A percentile compares a stretch with the other conserved stretches of the same genome.
Conservation (phyloP, 208 protist genomes). For the Leishmania guyanensis region DNA sequence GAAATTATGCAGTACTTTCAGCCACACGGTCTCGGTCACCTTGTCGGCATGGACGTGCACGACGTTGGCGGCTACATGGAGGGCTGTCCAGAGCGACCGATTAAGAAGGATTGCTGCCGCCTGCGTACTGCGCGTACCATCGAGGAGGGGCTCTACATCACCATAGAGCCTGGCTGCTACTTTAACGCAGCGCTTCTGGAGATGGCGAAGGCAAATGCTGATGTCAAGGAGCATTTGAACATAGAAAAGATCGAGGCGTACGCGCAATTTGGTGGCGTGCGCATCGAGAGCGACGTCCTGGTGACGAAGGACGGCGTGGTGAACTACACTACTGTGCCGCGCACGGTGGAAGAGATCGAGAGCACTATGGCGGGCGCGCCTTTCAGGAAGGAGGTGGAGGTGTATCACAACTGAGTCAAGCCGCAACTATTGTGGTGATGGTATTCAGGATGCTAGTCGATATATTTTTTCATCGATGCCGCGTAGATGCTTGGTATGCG, state of each 20-base stretch:
- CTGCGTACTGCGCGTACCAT: slow-evolving; percentile 91
- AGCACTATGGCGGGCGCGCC: slow-evolving; percentile 73
- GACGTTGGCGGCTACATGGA: slow-evolving; percentile 97
- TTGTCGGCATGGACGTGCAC: slow-evolving; percentile 95
- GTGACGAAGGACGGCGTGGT: slow-evolving; percentile 91
- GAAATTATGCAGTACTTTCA: slow-evolving; percentile 95
- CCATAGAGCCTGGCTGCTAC: slow-evolving; percentile 97
- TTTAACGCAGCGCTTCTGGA: slow-evolving; percentile 89
- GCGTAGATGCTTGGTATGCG: too few species aligned
- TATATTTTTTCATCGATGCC: not conserved
- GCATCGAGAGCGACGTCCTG: slow-evolving; percentile 98
- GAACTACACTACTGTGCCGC: slow-evolving; percentile 86
- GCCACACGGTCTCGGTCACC: slow-evolving; percentile 97
- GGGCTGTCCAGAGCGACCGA: slow-evolving; percentile 59
- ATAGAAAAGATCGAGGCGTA: slow-evolving; percentile 78
- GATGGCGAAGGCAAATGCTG: slow-evolving; percentile 70
- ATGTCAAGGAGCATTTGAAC: slow-evolving; percentile 86
- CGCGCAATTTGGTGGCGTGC: slow-evolving; percentile 95
- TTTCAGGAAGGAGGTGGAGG: slow-evolving; percentile 66
- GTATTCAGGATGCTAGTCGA: not conserved
- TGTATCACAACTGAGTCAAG: slow-evolving; percentile 50
- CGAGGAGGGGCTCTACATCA: slow-evolving; percentile 94
- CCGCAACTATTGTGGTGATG: not conserved
- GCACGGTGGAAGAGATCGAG: slow-evolving; percentile 89
- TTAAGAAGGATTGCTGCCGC: slow-evolving; percentile 79